Evolutionary conservation across 2,329 filamentous ascomycete species (phyloP).

Genomic region (Apiospora saccharicola): DNA sequence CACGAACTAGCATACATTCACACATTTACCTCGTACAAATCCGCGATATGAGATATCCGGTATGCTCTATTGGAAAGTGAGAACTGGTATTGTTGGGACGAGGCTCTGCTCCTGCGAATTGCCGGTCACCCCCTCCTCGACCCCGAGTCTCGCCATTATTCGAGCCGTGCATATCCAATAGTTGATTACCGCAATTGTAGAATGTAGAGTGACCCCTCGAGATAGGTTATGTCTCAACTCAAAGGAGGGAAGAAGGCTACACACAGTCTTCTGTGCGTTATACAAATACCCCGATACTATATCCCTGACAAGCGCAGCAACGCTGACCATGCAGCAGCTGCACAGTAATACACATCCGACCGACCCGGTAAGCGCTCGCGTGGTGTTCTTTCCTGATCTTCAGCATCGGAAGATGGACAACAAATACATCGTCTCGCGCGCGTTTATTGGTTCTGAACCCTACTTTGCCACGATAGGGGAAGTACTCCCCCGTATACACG

Average conservation of each 20-base stretch:
- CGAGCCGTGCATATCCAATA: neutral
- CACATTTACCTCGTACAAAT: too few relatives aligned
- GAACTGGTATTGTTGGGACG: too few relatives aligned
- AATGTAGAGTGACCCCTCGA: neutral
- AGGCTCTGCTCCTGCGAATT: too few relatives aligned
- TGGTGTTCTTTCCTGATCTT: neutral
- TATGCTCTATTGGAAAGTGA: too few relatives aligned
- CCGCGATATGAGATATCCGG: too few relatives aligned
- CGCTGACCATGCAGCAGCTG: constrained; percentile 17
- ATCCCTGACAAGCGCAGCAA: neutral
- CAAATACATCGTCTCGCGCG: neutral
- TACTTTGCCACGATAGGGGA: neutral
- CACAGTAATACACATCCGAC: neutral
- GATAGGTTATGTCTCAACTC: neutral
- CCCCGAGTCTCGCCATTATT: neutral
- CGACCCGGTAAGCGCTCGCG: neutral
- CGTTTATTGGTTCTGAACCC: neutral
- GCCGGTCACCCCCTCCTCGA: too few relatives aligned
- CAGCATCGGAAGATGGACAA: neutral
- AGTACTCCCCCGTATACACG: neutral
- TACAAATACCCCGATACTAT: neutral
- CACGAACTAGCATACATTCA: too few relatives aligned
- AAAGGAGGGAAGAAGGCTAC: neutral
- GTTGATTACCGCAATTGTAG: neutral
- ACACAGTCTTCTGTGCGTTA: neutral